A percentile compares a stretch with the other conserved stretches of the same genome.
phyloP scores from a whole-genome alignment of 441 rosid genomes.

The Dalechampia spathulata region DNA sequence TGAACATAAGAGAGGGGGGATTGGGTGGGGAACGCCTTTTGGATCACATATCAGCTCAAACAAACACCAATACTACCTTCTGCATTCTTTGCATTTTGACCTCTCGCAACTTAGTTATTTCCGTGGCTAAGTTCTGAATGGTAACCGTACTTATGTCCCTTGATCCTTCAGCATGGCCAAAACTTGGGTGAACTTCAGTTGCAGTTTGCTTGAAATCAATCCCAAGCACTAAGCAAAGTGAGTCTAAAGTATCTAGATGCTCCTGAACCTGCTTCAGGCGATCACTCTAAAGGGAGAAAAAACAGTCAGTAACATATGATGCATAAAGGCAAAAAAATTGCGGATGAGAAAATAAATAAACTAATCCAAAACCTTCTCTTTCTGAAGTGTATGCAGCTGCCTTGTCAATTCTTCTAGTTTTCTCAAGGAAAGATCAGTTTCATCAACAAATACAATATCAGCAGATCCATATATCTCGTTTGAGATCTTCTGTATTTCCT shows the following conservation, averaged over 20 bases:
- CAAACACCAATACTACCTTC: slow-evolving; percentile 33
- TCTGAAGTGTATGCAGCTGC: slow-evolving; percentile 68
- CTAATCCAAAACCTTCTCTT: slow-evolving; percentile 51
- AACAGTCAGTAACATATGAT: slow-evolving; percentile 12
- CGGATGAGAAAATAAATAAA: slow-evolving; percentile 7
- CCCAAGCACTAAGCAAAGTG: slow-evolving; percentile 78
- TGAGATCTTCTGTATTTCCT: slow-evolving; percentile 43
- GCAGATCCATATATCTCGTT: slow-evolving; percentile 50
- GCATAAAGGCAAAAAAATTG: neutral
- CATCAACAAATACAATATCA: slow-evolving; percentile 39
- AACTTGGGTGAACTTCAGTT: slow-evolving; percentile 51
- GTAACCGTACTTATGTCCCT: slow-evolving; percentile 55
- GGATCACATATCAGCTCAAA: neutral
- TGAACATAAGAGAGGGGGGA: neutral
- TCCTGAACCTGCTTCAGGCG: slow-evolving; percentile 65
- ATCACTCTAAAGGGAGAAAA: slow-evolving; percentile 46
- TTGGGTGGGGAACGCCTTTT: slow-evolving; percentile 7
- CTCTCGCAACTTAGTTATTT: slow-evolving; percentile 55
- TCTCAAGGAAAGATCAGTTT: slow-evolving; percentile 70
- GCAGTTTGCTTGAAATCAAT: slow-evolving; percentile 56
- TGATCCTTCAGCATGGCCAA: slow-evolving; percentile 47
- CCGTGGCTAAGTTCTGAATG: slow-evolving; percentile 46
- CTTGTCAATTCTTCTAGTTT: slow-evolving; percentile 82
- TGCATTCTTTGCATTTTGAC: slow-evolving; percentile 94
- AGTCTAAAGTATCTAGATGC: slow-evolving; percentile 42